Evolutionary conservation across 1,284 basidiomycete genomes (phyloP).

Genomic region (Apiotrichum domesticum): DNA sequence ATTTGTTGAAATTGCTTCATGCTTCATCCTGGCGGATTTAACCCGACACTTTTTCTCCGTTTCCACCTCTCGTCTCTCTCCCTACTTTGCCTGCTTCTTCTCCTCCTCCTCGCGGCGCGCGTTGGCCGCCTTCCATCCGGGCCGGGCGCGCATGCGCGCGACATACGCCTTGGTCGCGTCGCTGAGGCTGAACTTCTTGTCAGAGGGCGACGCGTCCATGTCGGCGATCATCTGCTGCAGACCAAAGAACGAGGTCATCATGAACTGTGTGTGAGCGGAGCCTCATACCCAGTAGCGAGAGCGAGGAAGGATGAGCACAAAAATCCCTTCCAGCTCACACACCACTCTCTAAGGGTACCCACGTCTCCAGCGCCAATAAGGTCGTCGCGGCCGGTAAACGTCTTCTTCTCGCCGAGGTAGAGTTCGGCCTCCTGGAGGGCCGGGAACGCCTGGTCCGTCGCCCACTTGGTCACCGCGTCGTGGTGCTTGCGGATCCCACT

Average conservation of each 20-base stretch:
- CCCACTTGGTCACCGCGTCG: constrained; percentile 6
- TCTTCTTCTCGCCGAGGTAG: constrained; percentile 21
- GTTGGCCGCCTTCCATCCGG: constrained; percentile 8
- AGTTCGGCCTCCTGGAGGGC: constrained; percentile 26
- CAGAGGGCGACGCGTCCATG: no score
- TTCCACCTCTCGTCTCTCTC: no score
- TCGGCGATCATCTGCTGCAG: no score
- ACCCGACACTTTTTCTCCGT: no score
- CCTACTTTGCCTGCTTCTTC: not conserved
- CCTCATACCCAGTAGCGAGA: not conserved
- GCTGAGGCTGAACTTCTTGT: not conserved
- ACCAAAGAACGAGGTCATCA: constrained; percentile 2
- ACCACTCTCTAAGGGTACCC: constrained; percentile 7
- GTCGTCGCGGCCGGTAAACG: constrained; percentile 31
- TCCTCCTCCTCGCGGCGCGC: constrained; percentile 6
- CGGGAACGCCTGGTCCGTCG: constrained; percentile 6
- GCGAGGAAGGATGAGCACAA: no score
- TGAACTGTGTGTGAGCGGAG: constrained; percentile 1
- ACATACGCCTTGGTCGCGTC: not conserved
- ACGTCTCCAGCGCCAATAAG: constrained; percentile 39
- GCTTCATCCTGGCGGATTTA: no score
- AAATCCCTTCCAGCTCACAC: not conserved
- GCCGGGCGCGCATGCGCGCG: constrained; percentile 8
- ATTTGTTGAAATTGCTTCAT: no score
- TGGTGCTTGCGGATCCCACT: constrained; percentile 14